Evolutionary conservation across 306 rosid species (phyloP).

Genomic region (Hippophae tibetana): DNA sequence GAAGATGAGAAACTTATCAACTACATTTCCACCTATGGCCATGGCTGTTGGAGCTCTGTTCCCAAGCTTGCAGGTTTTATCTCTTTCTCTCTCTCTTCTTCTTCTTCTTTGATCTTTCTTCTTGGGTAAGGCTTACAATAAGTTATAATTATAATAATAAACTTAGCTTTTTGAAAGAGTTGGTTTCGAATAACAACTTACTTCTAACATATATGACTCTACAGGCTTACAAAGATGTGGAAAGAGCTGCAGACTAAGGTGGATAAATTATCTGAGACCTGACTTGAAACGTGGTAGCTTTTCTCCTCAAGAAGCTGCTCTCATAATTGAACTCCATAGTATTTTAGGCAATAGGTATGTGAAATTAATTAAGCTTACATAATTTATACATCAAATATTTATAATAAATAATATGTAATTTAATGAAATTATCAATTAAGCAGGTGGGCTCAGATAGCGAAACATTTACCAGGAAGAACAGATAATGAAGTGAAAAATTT

Average conservation of each 20-base stretch:
- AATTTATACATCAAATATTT: neutral
- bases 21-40: slow-evolving; percentile 84
- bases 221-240: slow-evolving; percentile 86
- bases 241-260: slow-evolving; percentile 88
- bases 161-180: too few species aligned
- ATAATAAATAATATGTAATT: neutral
- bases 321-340: slow-evolving; percentile 81
- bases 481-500: slow-evolving; percentile 97
- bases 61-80: slow-evolving; percentile 75
- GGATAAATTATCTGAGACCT: slow-evolving; percentile 95
- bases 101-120: neutral
- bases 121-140: neutral
- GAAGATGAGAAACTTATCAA: slow-evolving; percentile 93
- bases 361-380: neutral
- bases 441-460: slow-evolving; percentile 98
- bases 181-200: neutral
- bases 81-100: neutral
- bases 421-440: neutral
- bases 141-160: too few species aligned
- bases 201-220: neutral
- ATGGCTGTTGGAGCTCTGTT: slow-evolving; percentile 97
- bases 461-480: slow-evolving; percentile 97
- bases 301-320: slow-evolving; percentile 86
- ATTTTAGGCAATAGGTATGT: slow-evolving; percentile 77
- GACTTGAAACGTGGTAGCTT: slow-evolving; percentile 94